A percentile compares a stretch with the other conserved stretches of the same genome.
These are phyloP conservation scores for Yamadazyma sp. DNA, from an alignment of 805 yeast species.

Conservation along the genomic window DNA sequence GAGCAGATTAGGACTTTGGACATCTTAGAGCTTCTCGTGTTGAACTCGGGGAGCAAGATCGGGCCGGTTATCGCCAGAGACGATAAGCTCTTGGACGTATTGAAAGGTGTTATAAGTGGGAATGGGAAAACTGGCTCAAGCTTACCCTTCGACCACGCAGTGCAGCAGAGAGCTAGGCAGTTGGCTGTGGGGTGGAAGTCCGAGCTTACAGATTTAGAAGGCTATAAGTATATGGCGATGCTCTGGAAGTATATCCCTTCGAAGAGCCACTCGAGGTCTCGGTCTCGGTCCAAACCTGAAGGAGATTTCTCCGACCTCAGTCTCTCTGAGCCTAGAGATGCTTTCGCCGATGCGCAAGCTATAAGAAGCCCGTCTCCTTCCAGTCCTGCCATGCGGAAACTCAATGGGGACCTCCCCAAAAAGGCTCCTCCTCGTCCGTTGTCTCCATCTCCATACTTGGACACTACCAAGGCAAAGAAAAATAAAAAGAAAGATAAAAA, in stretches of 20 bases:
- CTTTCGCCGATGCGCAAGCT: slow-evolving; percentile 10
- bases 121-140: slow-evolving; percentile 33
- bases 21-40: slow-evolving; percentile 37
- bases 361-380: slow-evolving; percentile 16
- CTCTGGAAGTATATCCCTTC: slow-evolving; percentile 48
- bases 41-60: slow-evolving; percentile 44
- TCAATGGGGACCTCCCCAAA: background rate
- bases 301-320: background rate
- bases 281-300: slow-evolving; percentile 3
- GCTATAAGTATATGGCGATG: slow-evolving; percentile 47
- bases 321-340: slow-evolving; percentile 8
- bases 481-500: slow-evolving; percentile 15
- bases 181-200: slow-evolving; percentile 68
- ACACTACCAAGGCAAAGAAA: slow-evolving; percentile 15
- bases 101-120: slow-evolving; percentile 50
- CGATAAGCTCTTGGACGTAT: slow-evolving; percentile 61
- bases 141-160: slow-evolving; percentile 37
- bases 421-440: slow-evolving; percentile 27
- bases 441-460: slow-evolving; percentile 21
- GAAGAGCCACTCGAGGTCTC: slow-evolving; percentile 6
- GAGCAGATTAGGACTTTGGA: slow-evolving; percentile 67
- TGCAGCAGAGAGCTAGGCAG: slow-evolving; percentile 47
- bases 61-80: slow-evolving; percentile 59
- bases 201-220: slow-evolving; percentile 51
- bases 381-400: slow-evolving; percentile 15